Evolutionary conservation across 768 basidiomycete genomes (phyloP), one percentile per base, ranked within the genome.

Genomic region (Serendipita sp.): DNA sequence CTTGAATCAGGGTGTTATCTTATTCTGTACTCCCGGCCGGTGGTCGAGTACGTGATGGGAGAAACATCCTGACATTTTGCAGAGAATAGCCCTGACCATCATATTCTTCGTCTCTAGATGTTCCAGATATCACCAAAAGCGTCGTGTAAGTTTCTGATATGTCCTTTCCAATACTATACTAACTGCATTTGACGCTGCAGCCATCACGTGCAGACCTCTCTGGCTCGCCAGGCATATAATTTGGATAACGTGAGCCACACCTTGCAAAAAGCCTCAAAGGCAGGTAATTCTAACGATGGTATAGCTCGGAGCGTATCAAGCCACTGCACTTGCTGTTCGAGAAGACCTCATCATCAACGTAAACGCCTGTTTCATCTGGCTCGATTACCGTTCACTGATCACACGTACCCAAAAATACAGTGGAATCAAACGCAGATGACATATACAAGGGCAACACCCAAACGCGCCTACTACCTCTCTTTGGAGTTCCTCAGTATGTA

Each of bases 391-490:
- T 23, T 62, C 63, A 63, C n/a, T 36, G 44, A 52, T 3, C 46
- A 18, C 2, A 32, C 11, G 10, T 32, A 23, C 3, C 30, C 34
- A 10, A 60, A 18, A 8, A 5, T 51, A 34, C 38, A 91, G 74
- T 92, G 89, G 89, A 92, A 91, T 69, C 82, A 84, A 46, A 92
- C 89, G 4, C 85, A 90, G 70, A 72, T 87, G 66, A 77, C 83
- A 64, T 82, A 86, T 73, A 86, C 87, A 58, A 85, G 88, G 71
- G 93, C 89, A 72, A 78, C 83, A 44, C 91, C 90, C 30, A 93
- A 94, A 70, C 80, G 90, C 66, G 90, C 90, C 11, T 97, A 97
- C 78, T 99, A 98, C 75, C 83, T 98, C 66, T 95, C 91, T 46
- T 83, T 97, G 64, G 95, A 96, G 75, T 96, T 92, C 75, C 76